Base-by-base conservation (phyloP, 2,329 filamentous ascomycete genomes). In the Trichophyton benhamiae region DNA sequence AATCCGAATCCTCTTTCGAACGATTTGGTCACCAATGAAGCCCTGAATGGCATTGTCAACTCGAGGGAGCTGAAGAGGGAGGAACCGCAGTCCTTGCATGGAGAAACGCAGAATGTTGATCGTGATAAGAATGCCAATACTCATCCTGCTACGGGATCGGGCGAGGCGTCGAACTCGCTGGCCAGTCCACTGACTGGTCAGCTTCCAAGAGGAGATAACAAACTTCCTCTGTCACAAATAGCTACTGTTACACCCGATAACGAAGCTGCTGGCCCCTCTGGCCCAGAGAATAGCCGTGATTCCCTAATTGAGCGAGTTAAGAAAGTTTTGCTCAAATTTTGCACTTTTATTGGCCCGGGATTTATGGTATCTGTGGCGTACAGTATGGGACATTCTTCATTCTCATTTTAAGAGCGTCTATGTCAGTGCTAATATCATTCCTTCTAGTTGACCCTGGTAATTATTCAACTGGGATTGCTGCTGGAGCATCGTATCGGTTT, bases 11-110 rank as follows among this genome's bases (percentile, higher is more conserved):
- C 76, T 1, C 72, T 87, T 61, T 80, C 79, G 62, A 77, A 78
- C n/a, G 83, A 86, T 68, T 74, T 79, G 38, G 87, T 83, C 2
- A 87, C 83, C 4, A 76, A 82, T 61, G 80, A 81, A 65, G 83
- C 86, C 67, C 74, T 87, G 62, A 83, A 83, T 69, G 80, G 81
- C 36, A 78, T 84, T 62, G 81, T 80, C 44, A 86, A 85, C 69
- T 75, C 79, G 1, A 76, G 83, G 65, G 73, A 78, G n/a, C 75
- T 79, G 63, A 74, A 79, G 66, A 77, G 77, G 60, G 72, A 75
- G 64, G 70, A 73, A 64, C 68, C 72, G 63, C 68, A 20, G 27
- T 55, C 52, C 7, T 36, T 55, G 5, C 25, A 55, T 27, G 52
- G 52, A 4, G 8, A n/a, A 55, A 36, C 30, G 20, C 27, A 55